Evolutionary conservation across 768 basidiomycete species (phyloP), one percentile per base, ranked within the genome.

Genomic region (Pulveroboletus frians): DNA sequence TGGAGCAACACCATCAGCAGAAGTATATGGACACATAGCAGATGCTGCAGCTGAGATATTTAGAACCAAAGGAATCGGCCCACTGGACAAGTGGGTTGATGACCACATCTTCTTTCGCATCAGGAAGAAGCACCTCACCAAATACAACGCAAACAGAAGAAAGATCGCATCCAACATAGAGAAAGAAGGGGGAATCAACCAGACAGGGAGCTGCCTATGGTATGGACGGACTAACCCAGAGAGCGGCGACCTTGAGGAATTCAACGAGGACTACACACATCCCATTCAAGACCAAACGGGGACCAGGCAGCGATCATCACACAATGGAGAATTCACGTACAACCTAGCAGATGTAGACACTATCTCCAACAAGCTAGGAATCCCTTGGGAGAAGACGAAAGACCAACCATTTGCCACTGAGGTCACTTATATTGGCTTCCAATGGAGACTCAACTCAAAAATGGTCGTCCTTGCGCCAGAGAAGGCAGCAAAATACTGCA

Each of bases 401-500:
- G 53, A 60, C 27, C 54, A 60, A 18, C 48, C 41, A 0, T 60
- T 60, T 9, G 2, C 23, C 0, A 3, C n/a, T 2, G n/a, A n/a
- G n/a, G n/a, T 32, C 2, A 37, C 17, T 1, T 57, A 59, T 23
- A 55, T 59, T 6, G 68, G 73, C 2, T 73, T 74, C 58, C 15
- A 48, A 7, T 74, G 71, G 74, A 54, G 71, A 32, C 37, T 71
- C 5, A 6, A 26, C 4, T 5, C 4, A 1, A 26, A 6, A 6
- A 23, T 15, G 2, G n/a, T 43, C 0, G n/a, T 20, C 14, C 31
- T 43, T 4, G 9, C 29, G 3, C 29, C 7, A 30, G 29, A 30
- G 1, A 30, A 30, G 4, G 13, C 3, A 0, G 2, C 4, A 0
- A 43, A 43, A 4, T 43, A 32, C 5, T 1, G 14, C 2, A 5